These are phyloP conservation scores for Cardamine resedifolia DNA, from an alignment of 345 rosid genomes.

Conservation along the genomic window DNA sequence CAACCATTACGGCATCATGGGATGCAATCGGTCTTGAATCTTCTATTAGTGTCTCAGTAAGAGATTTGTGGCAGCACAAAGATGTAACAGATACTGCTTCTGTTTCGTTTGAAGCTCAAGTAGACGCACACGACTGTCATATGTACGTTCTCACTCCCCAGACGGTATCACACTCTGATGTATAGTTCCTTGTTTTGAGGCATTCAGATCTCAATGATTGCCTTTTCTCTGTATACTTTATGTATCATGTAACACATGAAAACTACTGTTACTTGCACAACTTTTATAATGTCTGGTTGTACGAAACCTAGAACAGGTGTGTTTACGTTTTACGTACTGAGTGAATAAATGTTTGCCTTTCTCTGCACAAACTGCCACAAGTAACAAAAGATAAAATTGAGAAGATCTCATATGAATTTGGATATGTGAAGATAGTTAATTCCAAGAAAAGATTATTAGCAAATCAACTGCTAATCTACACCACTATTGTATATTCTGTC, in stretches of 20 bases:
- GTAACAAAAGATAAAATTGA: neutral
- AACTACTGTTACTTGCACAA: neutral
- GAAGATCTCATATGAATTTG: neutral
- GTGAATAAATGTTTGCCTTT: neutral
- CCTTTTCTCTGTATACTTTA: conserved; percentile 1
- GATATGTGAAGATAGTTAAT: neutral
- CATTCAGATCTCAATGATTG: conserved; percentile 4
- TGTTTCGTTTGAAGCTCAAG: conserved; percentile 58
- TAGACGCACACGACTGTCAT: conserved; percentile 66
- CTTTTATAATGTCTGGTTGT: neutral
- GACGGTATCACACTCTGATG: conserved; percentile 38
- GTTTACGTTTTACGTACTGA: neutral
- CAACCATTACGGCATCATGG: conserved; percentile 72
- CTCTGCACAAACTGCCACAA: neutral
- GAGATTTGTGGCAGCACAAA: conserved; percentile 90
- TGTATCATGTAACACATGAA: neutral
- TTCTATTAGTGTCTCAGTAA: conserved; percentile 56
- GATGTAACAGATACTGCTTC: conserved; percentile 49
- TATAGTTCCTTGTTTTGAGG: conserved; percentile 30
- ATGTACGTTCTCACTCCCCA: conserved; percentile 68
- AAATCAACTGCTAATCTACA: conserved; percentile 9
- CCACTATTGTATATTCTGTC: neutral
- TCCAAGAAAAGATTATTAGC: neutral
- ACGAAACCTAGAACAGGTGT: conserved; percentile 20
- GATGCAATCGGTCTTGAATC: conserved; percentile 73